Base-by-base conservation (phyloP, 2,329 filamentous ascomycete genomes). In the Cladosporium phlei region DNA sequence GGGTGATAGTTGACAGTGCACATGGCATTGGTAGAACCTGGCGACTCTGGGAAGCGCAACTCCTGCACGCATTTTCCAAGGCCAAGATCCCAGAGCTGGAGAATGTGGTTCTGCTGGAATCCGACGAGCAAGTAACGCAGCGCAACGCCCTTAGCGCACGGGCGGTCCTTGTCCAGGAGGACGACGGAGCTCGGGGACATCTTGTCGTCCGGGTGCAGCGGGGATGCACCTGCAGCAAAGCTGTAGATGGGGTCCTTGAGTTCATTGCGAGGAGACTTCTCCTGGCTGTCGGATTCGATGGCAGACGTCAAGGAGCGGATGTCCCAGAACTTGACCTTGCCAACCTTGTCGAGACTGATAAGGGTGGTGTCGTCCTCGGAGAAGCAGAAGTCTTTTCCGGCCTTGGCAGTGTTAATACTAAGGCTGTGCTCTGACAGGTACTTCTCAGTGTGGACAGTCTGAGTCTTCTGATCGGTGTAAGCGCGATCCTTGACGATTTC, bases 31-130 rank as follows among this genome's bases (percentile, higher is more conserved):
- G 97, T 91, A 63, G 93, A 95, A 70, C 87, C 87, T 39, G 62
- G 59, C 3, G 48, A 46, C 64, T 98, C 91, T 1, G 93, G 93
- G 47, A 98, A 82, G 65, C 95, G 93, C 66, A 98, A 84, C 71
- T 98, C 93, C 66, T 98, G 91, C 28, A 98, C 93, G 22, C 90
- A 88, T 70, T 96, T 96, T 56, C 86, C 86, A 25, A 98, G 82
- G 32, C 87, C 89, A 62, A 98, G 82, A 73, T 98, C 93, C 94
- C 93, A 98, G 34, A 98, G 80, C 74, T 98, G 94, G 52, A 98
- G 80, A 47, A 91, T 94, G 71, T 98, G 93, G 69, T 98, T 98
- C 68, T 98, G 93, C 73, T 97, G 96, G 80, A 97, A 88, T 59
- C 93, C 93, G 52, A 98, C 88, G 64, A 98, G 84, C 73, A 98